Percentiles rank a stretch among this genome's conserved stretches.
Conservation (phyloP, 306 rosid species). For the Cicer arietinum region DNA sequence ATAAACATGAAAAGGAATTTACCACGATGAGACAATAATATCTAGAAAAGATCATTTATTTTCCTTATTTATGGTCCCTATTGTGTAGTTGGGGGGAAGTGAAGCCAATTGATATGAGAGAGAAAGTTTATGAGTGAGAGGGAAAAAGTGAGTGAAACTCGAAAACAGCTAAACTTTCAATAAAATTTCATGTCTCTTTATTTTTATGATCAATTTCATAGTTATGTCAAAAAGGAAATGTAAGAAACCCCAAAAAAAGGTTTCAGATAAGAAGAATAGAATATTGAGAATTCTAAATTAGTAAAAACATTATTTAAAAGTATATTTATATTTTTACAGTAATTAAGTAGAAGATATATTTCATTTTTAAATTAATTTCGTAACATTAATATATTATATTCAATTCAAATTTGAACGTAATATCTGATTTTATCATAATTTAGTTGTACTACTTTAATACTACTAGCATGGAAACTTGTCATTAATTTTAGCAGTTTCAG, state of each 20-base stretch:
- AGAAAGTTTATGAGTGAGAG: constrained; percentile 25
- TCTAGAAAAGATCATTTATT: constrained; percentile 45
- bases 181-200: neutral
- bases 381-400: no score
- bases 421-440: no score
- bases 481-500: no score
- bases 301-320: no score
- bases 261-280: no score
- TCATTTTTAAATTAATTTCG: no score
- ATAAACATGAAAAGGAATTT: constrained; percentile 41
- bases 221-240: neutral
- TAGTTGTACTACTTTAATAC: no score
- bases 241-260: neutral
- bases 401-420: no score
- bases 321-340: no score
- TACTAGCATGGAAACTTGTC: no score
- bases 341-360: no score
- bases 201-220: neutral
- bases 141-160: constrained; percentile 38
- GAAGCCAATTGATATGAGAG: constrained; percentile 57
- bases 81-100: constrained; percentile 57
- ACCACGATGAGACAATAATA: constrained; percentile 35
- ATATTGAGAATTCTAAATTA: no score
- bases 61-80: constrained; percentile 51
- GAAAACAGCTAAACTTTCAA: constrained; percentile 55